Conservation (phyloP, 148 eudicot genomes). For the Pharnaceum exiguum region DNA sequence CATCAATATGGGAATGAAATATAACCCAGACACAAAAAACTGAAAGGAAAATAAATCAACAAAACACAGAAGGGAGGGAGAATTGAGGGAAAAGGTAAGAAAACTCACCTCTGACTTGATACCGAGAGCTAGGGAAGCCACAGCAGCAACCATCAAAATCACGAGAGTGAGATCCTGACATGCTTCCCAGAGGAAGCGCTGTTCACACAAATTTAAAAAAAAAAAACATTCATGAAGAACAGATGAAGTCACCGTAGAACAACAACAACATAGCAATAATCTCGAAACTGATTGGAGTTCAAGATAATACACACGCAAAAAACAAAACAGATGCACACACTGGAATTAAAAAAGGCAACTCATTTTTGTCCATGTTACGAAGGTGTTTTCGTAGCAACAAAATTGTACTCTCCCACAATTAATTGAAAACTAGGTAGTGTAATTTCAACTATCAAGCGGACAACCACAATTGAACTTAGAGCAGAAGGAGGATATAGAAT, state of each 20-base stretch:
- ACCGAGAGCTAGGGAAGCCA: conserved; percentile 87
- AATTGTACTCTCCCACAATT: no score
- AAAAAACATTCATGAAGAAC: no score
- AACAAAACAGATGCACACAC: background rate
- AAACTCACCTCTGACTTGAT: conserved; percentile 87
- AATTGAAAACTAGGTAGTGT: no score
- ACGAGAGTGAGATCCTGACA: conserved; percentile 83
- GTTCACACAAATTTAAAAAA: conserved; percentile 7
- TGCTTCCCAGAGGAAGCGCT: conserved; percentile 92
- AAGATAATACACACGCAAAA: conserved; percentile 7
- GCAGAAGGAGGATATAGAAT: background rate
- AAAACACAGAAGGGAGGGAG: background rate
- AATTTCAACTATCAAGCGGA: no score
- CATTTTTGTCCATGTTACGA: no score
- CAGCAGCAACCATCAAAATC: conserved; percentile 94
- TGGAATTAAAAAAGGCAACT: no score
- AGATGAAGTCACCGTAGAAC: no score
- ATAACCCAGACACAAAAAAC: background rate
- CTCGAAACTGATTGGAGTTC: no score
- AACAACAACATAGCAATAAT: no score
- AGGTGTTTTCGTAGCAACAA: no score
- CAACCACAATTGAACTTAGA: no score
- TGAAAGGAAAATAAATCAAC: background rate
- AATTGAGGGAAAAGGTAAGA: background rate
- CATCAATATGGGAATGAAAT: background rate